phyloP scores from a whole-genome alignment of 2,329 filamentous ascomycete species.

The Nothophaeocryptopus gaeumannii region DNA sequence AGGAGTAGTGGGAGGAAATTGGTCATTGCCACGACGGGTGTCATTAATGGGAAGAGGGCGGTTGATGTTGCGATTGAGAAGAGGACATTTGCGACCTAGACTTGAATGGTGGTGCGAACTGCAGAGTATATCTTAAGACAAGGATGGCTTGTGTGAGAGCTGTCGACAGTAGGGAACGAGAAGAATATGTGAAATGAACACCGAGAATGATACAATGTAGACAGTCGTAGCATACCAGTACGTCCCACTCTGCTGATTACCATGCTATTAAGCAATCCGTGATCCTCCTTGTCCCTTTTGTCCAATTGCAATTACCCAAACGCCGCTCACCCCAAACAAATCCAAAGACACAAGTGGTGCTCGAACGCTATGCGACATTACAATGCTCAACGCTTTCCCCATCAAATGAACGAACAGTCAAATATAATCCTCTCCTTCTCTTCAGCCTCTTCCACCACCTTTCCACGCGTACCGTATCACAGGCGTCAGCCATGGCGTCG shows the following conservation, averaged over 20 bases:
- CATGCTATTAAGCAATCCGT: no score
- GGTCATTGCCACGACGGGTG: conserved; percentile 86
- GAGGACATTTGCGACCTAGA: conserved; percentile 24
- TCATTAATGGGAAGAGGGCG: conserved; percentile 84
- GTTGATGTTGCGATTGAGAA: conserved; percentile 62
- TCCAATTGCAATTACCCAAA: not conserved
- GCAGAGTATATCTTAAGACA: no score
- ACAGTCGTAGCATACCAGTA: no score
- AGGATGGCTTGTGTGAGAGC: not conserved
- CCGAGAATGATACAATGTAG: no score
- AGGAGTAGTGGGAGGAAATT: conserved; percentile 69
- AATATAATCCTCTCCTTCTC: not conserved
- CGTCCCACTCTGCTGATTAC: no score
- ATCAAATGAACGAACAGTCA: not conserved
- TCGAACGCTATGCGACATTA: conserved; percentile 9
- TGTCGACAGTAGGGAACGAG: not conserved
- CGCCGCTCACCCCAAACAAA: not conserved
- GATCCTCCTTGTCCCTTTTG: not conserved
- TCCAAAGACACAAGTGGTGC: conserved; percentile 2
- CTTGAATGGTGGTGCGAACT: not conserved
- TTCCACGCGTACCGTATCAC: no score
- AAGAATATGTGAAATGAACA: no score
- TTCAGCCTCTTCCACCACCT: not conserved
- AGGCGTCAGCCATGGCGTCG: no score
- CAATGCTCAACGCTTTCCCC: conserved; percentile 2